phyloP scores from a whole-genome alignment of 768 basidiomycete genomes.

The Tubosaeta brunneosetosa region DNA sequence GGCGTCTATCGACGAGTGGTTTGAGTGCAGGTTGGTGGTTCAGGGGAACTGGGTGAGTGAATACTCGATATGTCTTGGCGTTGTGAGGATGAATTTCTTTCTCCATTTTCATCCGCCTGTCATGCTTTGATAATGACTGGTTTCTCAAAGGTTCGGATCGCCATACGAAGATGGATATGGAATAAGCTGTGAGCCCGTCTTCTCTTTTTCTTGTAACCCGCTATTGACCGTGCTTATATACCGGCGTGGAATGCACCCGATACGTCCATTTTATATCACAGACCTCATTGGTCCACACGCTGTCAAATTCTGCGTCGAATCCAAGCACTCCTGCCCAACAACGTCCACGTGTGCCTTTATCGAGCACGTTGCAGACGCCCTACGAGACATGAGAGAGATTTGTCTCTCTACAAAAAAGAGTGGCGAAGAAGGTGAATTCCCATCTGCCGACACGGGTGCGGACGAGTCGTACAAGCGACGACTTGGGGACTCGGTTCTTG shows the following conservation, averaged over 20 bases:
- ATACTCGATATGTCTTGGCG: background rate
- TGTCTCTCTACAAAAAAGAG: constrained; percentile 30
- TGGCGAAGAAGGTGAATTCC: constrained; percentile 5
- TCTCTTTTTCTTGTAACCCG: background rate
- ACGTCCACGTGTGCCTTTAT: constrained; percentile 75
- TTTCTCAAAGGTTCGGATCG: constrained; percentile 63
- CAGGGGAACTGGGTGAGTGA: constrained; percentile 73
- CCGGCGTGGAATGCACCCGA: background rate
- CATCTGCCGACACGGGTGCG: background rate
- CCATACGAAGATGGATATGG: constrained; percentile 85
- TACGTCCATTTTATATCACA: constrained; percentile 25
- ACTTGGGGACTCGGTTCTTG: constrained; percentile 6
- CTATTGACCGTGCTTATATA: background rate
- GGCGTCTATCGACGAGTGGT: constrained; percentile 89
- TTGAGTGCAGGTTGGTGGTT: constrained; percentile 83
- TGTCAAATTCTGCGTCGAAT: constrained; percentile 92
- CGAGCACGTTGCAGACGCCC: constrained; percentile 50
- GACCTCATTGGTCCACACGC: constrained; percentile 76
- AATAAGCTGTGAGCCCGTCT: constrained; percentile 71
- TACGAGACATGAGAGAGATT: constrained; percentile 65
- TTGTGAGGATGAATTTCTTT: background rate
- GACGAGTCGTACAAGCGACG: background rate
- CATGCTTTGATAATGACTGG: constrained; percentile 1
- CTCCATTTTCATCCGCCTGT: background rate
- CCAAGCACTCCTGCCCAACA: constrained; percentile 62